Conservation (phyloP, 345 rosid genomes). For the Diplotaxis tenuifolia region DNA sequence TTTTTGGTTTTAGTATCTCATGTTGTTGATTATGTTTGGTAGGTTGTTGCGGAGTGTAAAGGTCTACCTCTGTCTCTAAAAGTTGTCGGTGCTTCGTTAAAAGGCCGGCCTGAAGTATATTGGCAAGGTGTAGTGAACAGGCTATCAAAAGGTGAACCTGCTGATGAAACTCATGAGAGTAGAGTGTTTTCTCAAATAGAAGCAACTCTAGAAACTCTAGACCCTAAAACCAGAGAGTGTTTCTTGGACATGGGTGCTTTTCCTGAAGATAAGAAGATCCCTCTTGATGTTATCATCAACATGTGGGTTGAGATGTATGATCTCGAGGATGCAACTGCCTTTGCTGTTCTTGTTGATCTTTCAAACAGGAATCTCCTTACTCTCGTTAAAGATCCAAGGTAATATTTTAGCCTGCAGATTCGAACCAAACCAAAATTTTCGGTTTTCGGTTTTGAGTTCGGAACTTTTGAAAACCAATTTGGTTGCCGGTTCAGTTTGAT, state of each 20-base stretch:
- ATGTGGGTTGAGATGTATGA: conserved; percentile 77
- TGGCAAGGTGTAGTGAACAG: conserved; percentile 68
- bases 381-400: conserved; percentile 78
- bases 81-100: conserved; percentile 80
- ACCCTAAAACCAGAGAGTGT: conserved; percentile 59
- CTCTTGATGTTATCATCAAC: conserved; percentile 75
- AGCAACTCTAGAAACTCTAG: conserved; percentile 52
- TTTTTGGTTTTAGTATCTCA: neutral
- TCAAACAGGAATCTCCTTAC: conserved; percentile 76
- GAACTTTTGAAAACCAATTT: no score
- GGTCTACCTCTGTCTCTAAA: conserved; percentile 92
- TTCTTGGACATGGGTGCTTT: conserved; percentile 86
- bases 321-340: conserved; percentile 67
- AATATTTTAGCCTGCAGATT: neutral
- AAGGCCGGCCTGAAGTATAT: conserved; percentile 55
- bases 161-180: conserved; percentile 73
- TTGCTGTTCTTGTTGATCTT: conserved; percentile 68
- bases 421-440: no score
- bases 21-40: conserved; percentile 18
- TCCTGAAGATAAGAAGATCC: conserved; percentile 91
- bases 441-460: no score
- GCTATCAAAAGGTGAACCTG: conserved; percentile 67
- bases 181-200: conserved; percentile 68
- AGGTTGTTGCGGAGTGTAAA: conserved; percentile 81
- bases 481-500: no score